Evolutionary conservation across 1,284 basidiomycete genomes (phyloP).

Genomic region (Moesziomyces globuligerus): DNA sequence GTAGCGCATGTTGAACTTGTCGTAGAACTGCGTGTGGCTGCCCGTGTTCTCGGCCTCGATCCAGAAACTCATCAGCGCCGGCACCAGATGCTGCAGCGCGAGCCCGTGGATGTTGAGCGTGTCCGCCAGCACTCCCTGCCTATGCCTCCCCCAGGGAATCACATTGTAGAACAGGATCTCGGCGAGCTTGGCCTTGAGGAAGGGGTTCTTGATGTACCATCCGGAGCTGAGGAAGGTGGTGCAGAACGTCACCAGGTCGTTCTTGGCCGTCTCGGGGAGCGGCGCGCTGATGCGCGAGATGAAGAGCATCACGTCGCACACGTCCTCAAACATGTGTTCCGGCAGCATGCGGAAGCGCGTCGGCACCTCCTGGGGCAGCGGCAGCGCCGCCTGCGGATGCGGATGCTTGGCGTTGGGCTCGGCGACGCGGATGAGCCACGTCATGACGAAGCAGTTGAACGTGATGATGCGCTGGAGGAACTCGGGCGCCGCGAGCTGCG

Average conservation of each 20-base stretch:
- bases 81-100: slow-evolving; percentile 88
- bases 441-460: slow-evolving; percentile 89
- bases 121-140: slow-evolving; percentile 82
- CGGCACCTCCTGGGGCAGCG: slow-evolving; percentile 85
- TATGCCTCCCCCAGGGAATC: slow-evolving; percentile 79
- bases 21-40: slow-evolving; percentile 97
- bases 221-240: slow-evolving; percentile 92
- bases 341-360: slow-evolving; percentile 87
- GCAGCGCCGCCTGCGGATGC: slow-evolving; percentile 66
- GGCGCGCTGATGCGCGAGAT: slow-evolving; percentile 80
- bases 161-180: slow-evolving; percentile 89
- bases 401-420: slow-evolving; percentile 87
- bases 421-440: slow-evolving; percentile 92
- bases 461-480: slow-evolving; percentile 81
- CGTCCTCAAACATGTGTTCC: slow-evolving; percentile 93
- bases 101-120: slow-evolving; percentile 84
- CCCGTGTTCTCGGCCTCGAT: slow-evolving; percentile 98
- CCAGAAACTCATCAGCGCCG: slow-evolving; percentile 92
- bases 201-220: slow-evolving; percentile 98
- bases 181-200: slow-evolving; percentile 96
- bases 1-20: slow-evolving; percentile 85
- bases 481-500: slow-evolving; percentile 86
- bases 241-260: slow-evolving; percentile 87
- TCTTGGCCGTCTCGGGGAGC: slow-evolving; percentile 78
- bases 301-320: slow-evolving; percentile 86